Evolutionary conservation across 1,139 yeast genomes (phyloP), one percentile per base, ranked within the genome.

Genomic region (Hemisphaericaspora xylofermentans): DNA sequence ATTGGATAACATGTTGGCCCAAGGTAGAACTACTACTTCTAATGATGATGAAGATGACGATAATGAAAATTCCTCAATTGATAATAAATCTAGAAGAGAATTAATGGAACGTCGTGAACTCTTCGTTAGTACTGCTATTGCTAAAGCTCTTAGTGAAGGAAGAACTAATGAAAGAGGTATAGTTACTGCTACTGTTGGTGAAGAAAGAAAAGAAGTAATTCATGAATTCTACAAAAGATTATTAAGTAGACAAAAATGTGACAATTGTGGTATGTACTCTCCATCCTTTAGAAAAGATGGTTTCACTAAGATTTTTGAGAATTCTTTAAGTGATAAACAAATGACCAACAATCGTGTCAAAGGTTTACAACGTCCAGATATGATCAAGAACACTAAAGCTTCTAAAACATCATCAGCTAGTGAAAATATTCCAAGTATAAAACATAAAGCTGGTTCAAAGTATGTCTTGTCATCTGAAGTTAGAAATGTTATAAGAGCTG

Each of bases 211-310:
- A 60, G 64, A 62, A 15, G 67, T 85, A 47, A 75, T 94, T 49
- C 85, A 82, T 46, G 88, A 83, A 32, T 84, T 91, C 55, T 87
- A 89, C 70, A 80, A 77, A 55, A 78, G 78, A 52, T 67, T 89
- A 42, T 69, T 88, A 51, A 66, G 84, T 38, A 81, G 96, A 64
- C 83, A 88, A 43, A 86, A 83, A 63, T 94, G 99, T 78, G 95
- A 87, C 58, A 89, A 89, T 64, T 94, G 99, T 77, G 88, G 89
- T 38, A 87, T 91, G 96, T 87, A 76, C 63, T 88, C 96, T 34
- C 98, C 98, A 42, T 74, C 84, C 33, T 93, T 84, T 73, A 81
- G 98, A 70, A 93, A 91, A 59, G 98, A 94, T 61, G 98, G 98
- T 0, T 86, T 82, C 58, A 80, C 93, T 45, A 94, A 94, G 69